These are phyloP conservation scores for Puccinia polysora DNA, from an alignment of 1,284 basidiomycete genomes.

Conservation along the genomic window DNA sequence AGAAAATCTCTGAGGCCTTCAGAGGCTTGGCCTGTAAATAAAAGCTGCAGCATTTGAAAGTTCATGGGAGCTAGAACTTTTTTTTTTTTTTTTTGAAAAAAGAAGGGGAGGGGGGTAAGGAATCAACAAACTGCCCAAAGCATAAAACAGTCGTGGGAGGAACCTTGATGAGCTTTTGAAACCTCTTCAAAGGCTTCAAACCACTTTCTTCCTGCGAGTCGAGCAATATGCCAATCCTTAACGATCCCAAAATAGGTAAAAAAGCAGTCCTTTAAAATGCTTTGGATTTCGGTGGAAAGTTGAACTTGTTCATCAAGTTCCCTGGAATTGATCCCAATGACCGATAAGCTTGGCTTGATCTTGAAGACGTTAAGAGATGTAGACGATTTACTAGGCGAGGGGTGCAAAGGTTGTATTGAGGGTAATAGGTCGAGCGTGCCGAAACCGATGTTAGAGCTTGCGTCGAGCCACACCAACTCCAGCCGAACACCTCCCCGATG, in stretches of 20 bases:
- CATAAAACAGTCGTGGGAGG: neutral
- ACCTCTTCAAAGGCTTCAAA: slow-evolving; percentile 34
- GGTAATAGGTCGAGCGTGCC: slow-evolving; percentile 21
- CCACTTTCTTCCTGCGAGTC: slow-evolving; percentile 25
- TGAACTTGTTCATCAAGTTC: slow-evolving; percentile 29
- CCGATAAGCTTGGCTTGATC: slow-evolving; percentile 8
- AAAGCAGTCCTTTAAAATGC: slow-evolving; percentile 31
- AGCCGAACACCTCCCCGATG: slow-evolving; percentile 21
- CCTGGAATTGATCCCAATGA: slow-evolving; percentile 23
- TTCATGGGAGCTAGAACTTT: neutral
- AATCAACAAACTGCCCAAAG: neutral
- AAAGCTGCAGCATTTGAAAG: slow-evolving; percentile 38
- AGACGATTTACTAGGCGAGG: neutral
- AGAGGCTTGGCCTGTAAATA: slow-evolving; percentile 21
- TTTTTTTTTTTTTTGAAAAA: too few species aligned
- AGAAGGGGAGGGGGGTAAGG: neutral
- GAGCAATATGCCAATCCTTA: slow-evolving; percentile 29
- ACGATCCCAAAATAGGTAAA: slow-evolving; percentile 34
- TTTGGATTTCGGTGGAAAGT: slow-evolving; percentile 27
- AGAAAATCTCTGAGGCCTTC: slow-evolving; percentile 40
- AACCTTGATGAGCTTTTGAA: slow-evolving; percentile 18
- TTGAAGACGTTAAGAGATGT: neutral
- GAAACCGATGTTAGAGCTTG: neutral
- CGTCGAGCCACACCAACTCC: slow-evolving; percentile 20
- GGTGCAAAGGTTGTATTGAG: neutral